Evolutionary conservation across 495 filamentous ascomycete species (phyloP), one percentile per base, ranked within the genome.

Genomic region (Xanthoparmelia taractica): DNA sequence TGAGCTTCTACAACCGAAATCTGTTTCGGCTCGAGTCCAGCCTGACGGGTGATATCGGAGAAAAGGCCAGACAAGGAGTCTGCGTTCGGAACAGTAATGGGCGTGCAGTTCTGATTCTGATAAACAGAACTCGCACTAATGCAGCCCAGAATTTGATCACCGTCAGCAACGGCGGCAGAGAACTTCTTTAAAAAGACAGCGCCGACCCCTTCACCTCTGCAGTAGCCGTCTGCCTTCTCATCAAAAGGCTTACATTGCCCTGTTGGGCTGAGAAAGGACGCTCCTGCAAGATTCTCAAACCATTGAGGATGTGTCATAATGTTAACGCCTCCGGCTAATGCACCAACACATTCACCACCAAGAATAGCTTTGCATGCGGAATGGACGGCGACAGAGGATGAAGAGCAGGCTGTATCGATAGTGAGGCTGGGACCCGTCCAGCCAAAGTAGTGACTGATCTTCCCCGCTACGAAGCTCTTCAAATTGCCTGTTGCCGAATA

Each of bases 1-100:
- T 92, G 89, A 70, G 88, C 88, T 68, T 92, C 89, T 7, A 92
- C 84, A 41, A 90, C 82, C 58, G 82, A 82, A 47, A 91, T 78
- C 57, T 90, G 81, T 10, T 76, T 73, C 1, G 87, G 82, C 54
- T 83, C 76, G 8, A 90, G 75, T 18, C 79, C 77, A 2, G 87
- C 82, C 17, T 82, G 71, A 11, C 78, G 69, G 4, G 85, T 75
- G 11, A 90, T 83, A 8, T 80, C 71, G 2, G 68, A 63, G 59
- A 84, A 90, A 1, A 91, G 70, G 1, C 74, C 64, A 1, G 83
- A 80, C 63, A 90, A 82, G 0, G 87, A 87, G 0, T 78, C 75
- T 1, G 78, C 75, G 66, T 89, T 83, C 1, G 88, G 87, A 8
- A 87, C 84, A 4, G 86, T 87, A 61, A 91, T 85, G 8, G 87